A percentile compares a stretch with the other conserved stretches of the same genome.
Evolutionary conservation across 2,329 filamentous ascomycete genomes (phyloP).

Genomic region (Arthroderma uncinatum): DNA sequence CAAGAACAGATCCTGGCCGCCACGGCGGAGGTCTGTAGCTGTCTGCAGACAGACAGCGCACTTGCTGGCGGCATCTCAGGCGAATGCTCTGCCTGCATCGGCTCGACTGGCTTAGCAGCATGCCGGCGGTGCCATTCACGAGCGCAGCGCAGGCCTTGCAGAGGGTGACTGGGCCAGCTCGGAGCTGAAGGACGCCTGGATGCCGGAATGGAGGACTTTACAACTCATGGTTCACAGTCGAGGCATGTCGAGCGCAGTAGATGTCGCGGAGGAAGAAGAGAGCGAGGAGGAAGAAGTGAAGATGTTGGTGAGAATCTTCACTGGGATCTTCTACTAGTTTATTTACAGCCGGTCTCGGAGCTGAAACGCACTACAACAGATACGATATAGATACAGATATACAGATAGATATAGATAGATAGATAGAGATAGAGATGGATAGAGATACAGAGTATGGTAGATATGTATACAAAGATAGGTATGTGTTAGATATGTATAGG

Average conservation of each 20-base stretch:
- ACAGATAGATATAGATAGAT: neutral
- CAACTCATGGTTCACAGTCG: constrained; percentile 1
- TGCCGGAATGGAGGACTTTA: neutral
- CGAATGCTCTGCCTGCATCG: constrained; percentile 24
- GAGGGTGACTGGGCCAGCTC: constrained; percentile 5
- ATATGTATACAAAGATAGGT: too few species aligned
- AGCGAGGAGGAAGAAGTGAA: neutral
- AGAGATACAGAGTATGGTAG: too few species aligned
- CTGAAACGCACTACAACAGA: neutral
- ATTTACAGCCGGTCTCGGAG: constrained; percentile 3
- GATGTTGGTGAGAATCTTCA: too few species aligned
- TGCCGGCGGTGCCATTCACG: constrained; percentile 25
- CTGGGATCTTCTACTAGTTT: too few species aligned
- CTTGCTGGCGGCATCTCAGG: constrained; percentile 16
- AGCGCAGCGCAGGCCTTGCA: constrained; percentile 11
- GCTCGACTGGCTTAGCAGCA: constrained; percentile 27
- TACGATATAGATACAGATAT: neutral
- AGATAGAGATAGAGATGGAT: too few species aligned
- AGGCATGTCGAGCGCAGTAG: neutral
- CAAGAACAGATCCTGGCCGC: constrained; percentile 48
- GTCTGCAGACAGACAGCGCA: constrained; percentile 21
- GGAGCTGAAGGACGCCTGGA: neutral
- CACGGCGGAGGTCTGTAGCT: constrained; percentile 37
- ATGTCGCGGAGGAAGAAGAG: neutral
- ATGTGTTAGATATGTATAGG: too few species aligned